Evolutionary conservation across 1,139 yeast genomes (phyloP).

Genomic region (Blastobotrys apis): DNA sequence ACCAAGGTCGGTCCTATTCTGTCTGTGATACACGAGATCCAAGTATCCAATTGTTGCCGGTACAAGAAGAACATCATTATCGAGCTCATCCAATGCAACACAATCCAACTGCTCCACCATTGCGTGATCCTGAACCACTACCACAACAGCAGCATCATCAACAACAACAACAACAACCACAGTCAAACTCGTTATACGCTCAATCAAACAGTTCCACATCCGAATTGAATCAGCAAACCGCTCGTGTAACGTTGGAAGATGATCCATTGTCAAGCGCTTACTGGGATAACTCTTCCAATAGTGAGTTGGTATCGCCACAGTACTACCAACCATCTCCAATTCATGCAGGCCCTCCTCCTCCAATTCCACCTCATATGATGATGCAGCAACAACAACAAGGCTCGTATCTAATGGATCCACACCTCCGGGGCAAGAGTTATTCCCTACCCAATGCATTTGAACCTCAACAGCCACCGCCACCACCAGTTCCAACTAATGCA

Average conservation of each 20-base stretch:
- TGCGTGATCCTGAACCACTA: no score
- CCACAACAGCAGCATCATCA: background rate
- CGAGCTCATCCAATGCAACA: background rate
- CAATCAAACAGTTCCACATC: slow-evolving; percentile 5
- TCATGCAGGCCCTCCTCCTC: slow-evolving; percentile 5
- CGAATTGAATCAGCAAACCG: slow-evolving; percentile 5
- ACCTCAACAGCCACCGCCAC: slow-evolving; percentile 1
- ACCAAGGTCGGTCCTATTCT: background rate
- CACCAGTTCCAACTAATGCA: background rate
- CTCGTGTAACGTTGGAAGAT: slow-evolving; percentile 10
- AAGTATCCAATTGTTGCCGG: background rate
- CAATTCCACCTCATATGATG: slow-evolving; percentile 8
- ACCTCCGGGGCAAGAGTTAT: slow-evolving; percentile 22
- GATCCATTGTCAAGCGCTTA: slow-evolving; percentile 19
- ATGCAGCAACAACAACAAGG: slow-evolving; percentile 11
- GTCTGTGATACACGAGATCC: background rate
- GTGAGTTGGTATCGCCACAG: slow-evolving; percentile 26
- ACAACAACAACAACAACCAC: background rate
- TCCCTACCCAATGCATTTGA: slow-evolving; percentile 25
- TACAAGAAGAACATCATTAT: background rate
- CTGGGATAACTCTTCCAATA: slow-evolving; percentile 27
- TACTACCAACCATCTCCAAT: slow-evolving; percentile 12
- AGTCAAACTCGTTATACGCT: background rate
- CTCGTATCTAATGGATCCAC: slow-evolving; percentile 16
- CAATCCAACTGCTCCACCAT: background rate